Base-by-base conservation (phyloP, 202 grass and related monocot genomes). In the Bolboschoenoplectus hybrid region DNA sequence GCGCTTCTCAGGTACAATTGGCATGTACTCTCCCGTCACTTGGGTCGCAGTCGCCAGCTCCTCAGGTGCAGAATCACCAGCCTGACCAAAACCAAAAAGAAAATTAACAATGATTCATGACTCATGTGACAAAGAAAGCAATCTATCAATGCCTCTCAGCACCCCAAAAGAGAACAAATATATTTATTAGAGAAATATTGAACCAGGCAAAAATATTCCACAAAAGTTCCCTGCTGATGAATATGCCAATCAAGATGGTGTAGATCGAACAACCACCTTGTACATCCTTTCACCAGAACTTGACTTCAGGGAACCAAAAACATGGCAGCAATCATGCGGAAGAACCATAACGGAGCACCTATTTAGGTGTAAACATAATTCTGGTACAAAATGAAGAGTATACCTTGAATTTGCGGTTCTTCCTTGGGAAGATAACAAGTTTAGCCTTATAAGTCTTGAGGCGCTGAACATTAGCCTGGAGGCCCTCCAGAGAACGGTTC, bases 381-480 rank as follows among this genome's bases (percentile, higher is more conserved):
- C 51, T 26, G 16, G 4, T 39, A 68, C 40, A 47, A 11, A 63
- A 58, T 6, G 19, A 3, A 0, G n/a, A 36, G 1, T 70, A 73
- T 81, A 92, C 96, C 93, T 98, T 98, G 78, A 92, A 90, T 74
- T 95, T 95, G 66, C 89, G 85, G 9, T 93, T 83, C 40, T 88
- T 91, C 79, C 93, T 95, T 85, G 96, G 96, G 90, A 95, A 98
- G 90, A 98, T 94, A 13, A 98, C 96, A n/a, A 95, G 87, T 80
- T 94, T 98, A 20, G 93, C 96, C 80, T 98, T 95, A 84, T 95
- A 98, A 6, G 93, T 98, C 82, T 98, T 95, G 11, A 97, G 85
- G 87, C 92, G 87, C 81, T 93, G 91, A 35, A 92, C 67, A 74
- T 95, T 97, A 7, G 91, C 73, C 87, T 97, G 95, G 44, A 97